Evolutionary conservation across 306 rosid genomes (phyloP).

Genomic region (Boehmeria nivea): DNA sequence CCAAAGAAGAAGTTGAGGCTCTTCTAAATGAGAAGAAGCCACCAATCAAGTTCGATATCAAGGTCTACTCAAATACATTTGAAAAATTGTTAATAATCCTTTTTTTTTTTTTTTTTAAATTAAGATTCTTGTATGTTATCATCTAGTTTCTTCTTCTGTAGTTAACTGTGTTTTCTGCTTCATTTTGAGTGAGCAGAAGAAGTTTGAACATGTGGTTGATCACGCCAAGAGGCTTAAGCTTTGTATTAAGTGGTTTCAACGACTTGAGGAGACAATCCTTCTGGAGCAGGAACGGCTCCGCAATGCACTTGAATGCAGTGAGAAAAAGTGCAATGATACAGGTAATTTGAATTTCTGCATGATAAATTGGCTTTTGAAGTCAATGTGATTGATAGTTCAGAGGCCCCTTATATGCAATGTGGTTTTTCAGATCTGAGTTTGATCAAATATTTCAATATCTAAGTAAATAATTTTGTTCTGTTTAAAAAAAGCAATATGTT

Average conservation of each 20-base stretch:
- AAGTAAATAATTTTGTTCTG: no score
- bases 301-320: constrained; percentile 46
- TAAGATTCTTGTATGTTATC: no score
- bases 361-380: no score
- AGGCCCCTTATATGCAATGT: no score
- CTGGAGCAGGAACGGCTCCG: constrained; percentile 65
- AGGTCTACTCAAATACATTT: constrained; percentile 35
- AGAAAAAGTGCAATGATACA: constrained; percentile 59
- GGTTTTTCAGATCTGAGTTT: no score
- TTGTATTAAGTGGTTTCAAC: constrained; percentile 64
- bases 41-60: constrained; percentile 51
- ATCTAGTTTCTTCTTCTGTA: no score
- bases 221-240: constrained; percentile 57
- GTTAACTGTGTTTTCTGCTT: constrained; percentile 2
- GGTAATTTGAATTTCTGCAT: constrained; percentile 39
- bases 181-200: constrained; percentile 42
- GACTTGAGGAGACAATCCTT: constrained; percentile 44
- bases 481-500: no score
- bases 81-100: no score
- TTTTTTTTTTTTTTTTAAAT: no score
- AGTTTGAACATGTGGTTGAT: constrained; percentile 47
- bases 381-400: no score
- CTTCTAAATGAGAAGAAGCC: constrained; percentile 62
- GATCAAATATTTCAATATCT: no score
- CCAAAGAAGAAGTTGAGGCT: constrained; percentile 61